Conservation (phyloP, 805 yeast genomes). For the Metschnikowia orientalis region DNA sequence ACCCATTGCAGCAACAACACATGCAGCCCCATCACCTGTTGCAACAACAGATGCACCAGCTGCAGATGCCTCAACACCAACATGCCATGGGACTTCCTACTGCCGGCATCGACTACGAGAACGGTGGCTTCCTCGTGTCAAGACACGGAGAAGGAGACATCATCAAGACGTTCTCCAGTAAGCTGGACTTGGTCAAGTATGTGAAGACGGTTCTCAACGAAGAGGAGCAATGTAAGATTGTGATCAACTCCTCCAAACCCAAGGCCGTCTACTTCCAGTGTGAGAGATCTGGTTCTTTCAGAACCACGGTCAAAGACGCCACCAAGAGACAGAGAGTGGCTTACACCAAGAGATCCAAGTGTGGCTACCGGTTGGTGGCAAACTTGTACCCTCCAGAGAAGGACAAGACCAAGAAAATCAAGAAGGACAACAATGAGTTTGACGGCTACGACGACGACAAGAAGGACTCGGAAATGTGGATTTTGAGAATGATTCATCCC, state of each 20-base stretch:
- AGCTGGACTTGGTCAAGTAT: slow-evolving; percentile 24
- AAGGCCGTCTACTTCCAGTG: slow-evolving; percentile 47
- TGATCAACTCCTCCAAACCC: slow-evolving; percentile 44
- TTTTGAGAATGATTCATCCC: slow-evolving; percentile 44
- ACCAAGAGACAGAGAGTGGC: slow-evolving; percentile 44
- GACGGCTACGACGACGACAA: slow-evolving; percentile 19
- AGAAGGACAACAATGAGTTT: slow-evolving; percentile 23
- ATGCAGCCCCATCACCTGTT: slow-evolving; percentile 18
- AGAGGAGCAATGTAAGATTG: slow-evolving; percentile 39
- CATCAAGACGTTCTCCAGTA: slow-evolving; percentile 20
- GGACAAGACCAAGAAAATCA: slow-evolving; percentile 33
- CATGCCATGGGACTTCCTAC: slow-evolving; percentile 18
- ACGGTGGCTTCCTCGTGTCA: slow-evolving; percentile 18
- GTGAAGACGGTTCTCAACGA: slow-evolving; percentile 37
- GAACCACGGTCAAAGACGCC: slow-evolving; percentile 45
- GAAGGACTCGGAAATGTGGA: slow-evolving; percentile 39
- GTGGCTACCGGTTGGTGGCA: slow-evolving; percentile 41
- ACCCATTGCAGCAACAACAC: slow-evolving; percentile 18
- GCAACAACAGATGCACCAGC: slow-evolving; percentile 21
- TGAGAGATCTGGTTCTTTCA: slow-evolving; percentile 41
- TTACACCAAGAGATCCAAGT: slow-evolving; percentile 43
- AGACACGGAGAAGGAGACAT: slow-evolving; percentile 22
- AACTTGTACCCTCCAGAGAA: slow-evolving; percentile 41
- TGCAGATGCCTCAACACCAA: slow-evolving; percentile 19
- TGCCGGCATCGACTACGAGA: slow-evolving; percentile 19